Conservation (phyloP, 192 early-diverging fungal genomes). For the Rhizophagus sp. region DNA sequence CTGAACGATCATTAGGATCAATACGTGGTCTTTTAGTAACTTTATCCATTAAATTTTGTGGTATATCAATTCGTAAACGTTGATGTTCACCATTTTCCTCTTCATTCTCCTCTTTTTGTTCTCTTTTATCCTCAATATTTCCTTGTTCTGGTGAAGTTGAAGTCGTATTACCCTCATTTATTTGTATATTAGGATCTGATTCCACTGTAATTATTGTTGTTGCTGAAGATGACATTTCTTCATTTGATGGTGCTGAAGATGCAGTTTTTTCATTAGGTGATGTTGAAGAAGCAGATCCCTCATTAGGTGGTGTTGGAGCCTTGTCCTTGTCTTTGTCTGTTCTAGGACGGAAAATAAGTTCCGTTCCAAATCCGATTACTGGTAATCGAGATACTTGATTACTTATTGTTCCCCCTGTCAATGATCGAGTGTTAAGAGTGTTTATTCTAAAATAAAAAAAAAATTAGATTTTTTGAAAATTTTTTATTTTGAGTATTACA, state of each 20-base stretch:
- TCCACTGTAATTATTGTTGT: background rate
- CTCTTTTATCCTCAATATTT: background rate
- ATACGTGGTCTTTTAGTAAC: background rate
- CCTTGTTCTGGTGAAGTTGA: background rate
- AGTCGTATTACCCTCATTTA: background rate
- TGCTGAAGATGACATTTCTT: background rate
- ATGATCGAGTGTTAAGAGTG: slow-evolving; percentile 18
- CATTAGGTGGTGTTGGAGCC: no score
- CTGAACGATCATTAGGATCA: background rate
- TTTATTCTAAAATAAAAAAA: slow-evolving; percentile 6
- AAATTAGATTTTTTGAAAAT: background rate
- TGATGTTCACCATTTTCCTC: background rate
- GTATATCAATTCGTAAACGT: background rate
- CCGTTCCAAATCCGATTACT: background rate
- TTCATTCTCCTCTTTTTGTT: background rate
- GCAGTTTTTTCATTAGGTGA: background rate
- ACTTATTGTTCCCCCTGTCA: background rate
- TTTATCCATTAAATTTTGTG: background rate
- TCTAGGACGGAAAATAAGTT: background rate
- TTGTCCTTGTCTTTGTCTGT: background rate
- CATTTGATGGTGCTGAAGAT: background rate
- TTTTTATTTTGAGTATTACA: no score
- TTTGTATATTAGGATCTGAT: background rate
- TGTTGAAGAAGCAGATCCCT: background rate
- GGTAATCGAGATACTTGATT: slow-evolving; percentile 19